Evolutionary conservation across 2,329 filamentous ascomycete species (phyloP).

Genomic region (Ophiocordyceps robertsii): DNA sequence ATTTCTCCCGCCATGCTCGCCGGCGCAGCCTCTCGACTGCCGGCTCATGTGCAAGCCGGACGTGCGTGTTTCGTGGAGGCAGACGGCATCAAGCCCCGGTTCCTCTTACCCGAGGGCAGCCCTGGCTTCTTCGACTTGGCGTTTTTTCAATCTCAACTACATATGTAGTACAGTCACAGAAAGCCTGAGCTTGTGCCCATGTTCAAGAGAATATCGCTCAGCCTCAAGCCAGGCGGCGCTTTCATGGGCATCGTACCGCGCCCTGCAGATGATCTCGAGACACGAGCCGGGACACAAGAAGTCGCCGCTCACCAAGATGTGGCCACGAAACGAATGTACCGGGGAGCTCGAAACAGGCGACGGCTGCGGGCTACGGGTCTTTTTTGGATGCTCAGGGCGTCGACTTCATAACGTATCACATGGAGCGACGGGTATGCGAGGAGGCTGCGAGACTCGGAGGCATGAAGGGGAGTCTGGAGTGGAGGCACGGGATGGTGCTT

Average conservation of each 20-base stretch:
- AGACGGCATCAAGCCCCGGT: background rate
- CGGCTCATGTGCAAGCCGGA: background rate
- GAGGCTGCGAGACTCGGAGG: constrained; percentile 3
- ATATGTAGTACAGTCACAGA: no score
- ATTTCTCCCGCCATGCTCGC: background rate
- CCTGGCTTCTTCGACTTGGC: background rate
- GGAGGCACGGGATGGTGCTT: background rate
- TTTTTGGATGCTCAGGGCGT: background rate
- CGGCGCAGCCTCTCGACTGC: background rate
- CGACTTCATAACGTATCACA: constrained; percentile 4
- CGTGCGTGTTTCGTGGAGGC: background rate
- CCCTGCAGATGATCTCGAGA: constrained; percentile 1
- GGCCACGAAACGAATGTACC: background rate
- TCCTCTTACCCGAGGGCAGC: background rate
- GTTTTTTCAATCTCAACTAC: constrained; percentile 1
- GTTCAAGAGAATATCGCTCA: constrained; percentile 4
- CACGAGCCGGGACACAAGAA: background rate
- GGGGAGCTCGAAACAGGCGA: background rate
- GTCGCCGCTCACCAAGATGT: background rate
- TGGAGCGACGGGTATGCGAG: constrained; percentile 3
- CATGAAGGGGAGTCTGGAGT: constrained; percentile 2
- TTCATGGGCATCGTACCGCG: constrained; percentile 4
- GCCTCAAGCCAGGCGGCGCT: constrained; percentile 4
- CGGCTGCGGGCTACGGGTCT: background rate
- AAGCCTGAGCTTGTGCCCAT: constrained; percentile 1